Base-by-base conservation (phyloP, 73 alveolate genomes). In the Paramecium caudatum region DNA sequence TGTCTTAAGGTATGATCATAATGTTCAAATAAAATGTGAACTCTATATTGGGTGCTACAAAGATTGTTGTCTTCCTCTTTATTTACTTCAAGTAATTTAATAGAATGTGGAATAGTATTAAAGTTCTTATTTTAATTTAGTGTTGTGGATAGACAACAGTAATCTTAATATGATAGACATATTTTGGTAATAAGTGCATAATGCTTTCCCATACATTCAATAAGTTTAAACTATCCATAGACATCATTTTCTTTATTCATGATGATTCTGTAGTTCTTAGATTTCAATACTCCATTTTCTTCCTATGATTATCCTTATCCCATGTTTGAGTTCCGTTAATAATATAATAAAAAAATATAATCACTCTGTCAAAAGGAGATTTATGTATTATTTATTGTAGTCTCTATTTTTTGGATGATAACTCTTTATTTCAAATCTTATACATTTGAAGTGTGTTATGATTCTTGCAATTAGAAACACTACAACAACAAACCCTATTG, bases 361-460 rank as follows among this genome's bases (percentile, higher is more conserved):
- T 55, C 80, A 55, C 10, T 55, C 80, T 55, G 23, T 7, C 9
- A 55, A 37, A 19, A 55, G 46, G 45, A 55, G 80, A 10, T 55
- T 55, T 10, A 55, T 37, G 30, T 55, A 55, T 55, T 55, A 15
- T 27, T 27, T 55, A 10, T 55, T 55, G 30, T 55, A 55, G 1
- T 55, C 80, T 27, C 16, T 55, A 55, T 55, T 55, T 55, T 43
- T 55, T 19, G 80, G 80, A 12, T 23, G 30, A 43, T 55, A 55
- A 10, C 30, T 27, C n/a, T 55, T 1, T 8, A 55, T 43, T 55
- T 55, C 80, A 55, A 55, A 55, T 55, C 30, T 55, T 10, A 55
- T 55, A 23, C 46, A 13, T 55, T 55, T 55, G 21, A 55, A 55
- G 45, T 55, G 80, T 10, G 23, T 2, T 10, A 55, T 15, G 23